A percentile compares a stretch with the other conserved stretches of the same genome.
Evolutionary conservation across 2,329 filamentous ascomycete genomes (phyloP).

Genomic region (Fusarium phyllophilum): DNA sequence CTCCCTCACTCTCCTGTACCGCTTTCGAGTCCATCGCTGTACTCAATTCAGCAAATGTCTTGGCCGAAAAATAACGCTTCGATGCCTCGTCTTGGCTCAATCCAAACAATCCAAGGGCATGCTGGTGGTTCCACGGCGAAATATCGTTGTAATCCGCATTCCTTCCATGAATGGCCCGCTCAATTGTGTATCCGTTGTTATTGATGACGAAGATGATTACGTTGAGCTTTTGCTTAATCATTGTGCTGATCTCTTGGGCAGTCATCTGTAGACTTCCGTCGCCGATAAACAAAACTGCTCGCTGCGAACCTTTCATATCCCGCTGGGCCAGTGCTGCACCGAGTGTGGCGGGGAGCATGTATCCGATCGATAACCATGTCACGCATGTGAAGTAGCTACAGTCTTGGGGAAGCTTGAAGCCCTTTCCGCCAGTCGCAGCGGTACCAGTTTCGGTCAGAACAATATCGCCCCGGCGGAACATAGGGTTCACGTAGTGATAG

Average conservation of each 20-base stretch:
- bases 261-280: constrained; percentile 18
- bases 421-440: constrained; percentile 16
- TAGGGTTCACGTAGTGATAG: constrained; percentile 9
- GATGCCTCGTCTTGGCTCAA: not conserved
- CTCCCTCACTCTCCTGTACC: not conserved
- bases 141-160: constrained; percentile 16
- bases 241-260: constrained; percentile 14
- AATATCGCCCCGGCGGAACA: constrained; percentile 2
- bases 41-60: not conserved
- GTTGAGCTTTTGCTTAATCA: constrained; percentile 14
- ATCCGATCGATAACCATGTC: constrained; percentile 18
- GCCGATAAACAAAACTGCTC: constrained; percentile 12
- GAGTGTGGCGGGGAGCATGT: constrained; percentile 20
- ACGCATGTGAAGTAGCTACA: constrained; percentile 8
- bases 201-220: constrained; percentile 16
- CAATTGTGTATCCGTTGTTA: constrained; percentile 19
- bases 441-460: constrained; percentile 15
- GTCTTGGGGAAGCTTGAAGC: not conserved
- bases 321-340: constrained; percentile 7
- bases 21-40: not conserved
- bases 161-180: constrained; percentile 13
- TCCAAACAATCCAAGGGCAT: constrained; percentile 10
- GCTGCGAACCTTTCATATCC: not conserved
- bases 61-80: not conserved
- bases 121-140: constrained; percentile 8